Base-by-base conservation (phyloP, 2,329 filamentous ascomycete species). In the Xylariaceae sp. region DNA sequence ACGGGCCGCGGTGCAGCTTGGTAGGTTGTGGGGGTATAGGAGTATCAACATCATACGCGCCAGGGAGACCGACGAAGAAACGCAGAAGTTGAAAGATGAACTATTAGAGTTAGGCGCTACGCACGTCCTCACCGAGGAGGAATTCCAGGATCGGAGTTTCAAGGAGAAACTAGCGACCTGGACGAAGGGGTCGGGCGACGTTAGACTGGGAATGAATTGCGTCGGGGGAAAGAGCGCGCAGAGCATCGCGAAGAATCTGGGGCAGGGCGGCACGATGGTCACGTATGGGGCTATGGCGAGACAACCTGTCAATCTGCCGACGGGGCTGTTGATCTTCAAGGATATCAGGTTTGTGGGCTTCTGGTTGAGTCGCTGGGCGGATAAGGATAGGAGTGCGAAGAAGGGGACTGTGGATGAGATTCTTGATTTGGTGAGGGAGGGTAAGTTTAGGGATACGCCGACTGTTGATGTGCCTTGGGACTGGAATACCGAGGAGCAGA, bases 201-300 rank as follows among this genome's bases (percentile, higher is more conserved):
- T 97, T 47, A 81, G 83, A 39, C 75, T 99, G 1, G 94, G 85
- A 0, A 70, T 99, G 51, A 99, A 99, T 69, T 97, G 94, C 66
- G 92, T 99, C 0, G 94, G 94, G 35, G 94, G 94, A 5, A 89
- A 91, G 66, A 83, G 85, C 11, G 90, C 90, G 4, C 86, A 86
- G 27, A 80, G 85, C 1, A 75, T 99, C 63, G 86, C 91, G 6
- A 89, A 90, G 62, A 78, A 81, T 6, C 76, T 99, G 3, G 77
- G 79, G 5, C 73, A 82, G 0, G 80, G 82, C 18, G 87, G 81
- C 1, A 85, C 86, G 49, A 76, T 97, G 68, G 90, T 99, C 19
- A 96, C 92, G 5, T 99, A 99, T 66, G 94, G 94, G 22, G 92
- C 89, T 44, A 99, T 99, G 94, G 84, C 88, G 32, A 88, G 87